Evolutionary conservation across 192 early-diverging fungal genomes (phyloP).

Genomic region (Spizellomyces punctatus): DNA sequence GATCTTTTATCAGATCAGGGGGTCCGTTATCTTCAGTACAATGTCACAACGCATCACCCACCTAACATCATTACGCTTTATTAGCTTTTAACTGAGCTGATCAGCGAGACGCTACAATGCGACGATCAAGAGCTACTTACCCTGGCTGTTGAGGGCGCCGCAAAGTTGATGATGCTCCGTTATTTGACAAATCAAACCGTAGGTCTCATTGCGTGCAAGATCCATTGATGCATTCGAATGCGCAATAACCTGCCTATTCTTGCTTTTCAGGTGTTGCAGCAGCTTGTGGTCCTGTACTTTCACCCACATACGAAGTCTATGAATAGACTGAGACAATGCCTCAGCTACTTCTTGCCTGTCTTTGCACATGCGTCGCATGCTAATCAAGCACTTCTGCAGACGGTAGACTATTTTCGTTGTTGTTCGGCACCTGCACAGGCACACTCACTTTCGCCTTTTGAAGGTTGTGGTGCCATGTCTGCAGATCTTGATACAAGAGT

Average conservation of each 20-base stretch:
- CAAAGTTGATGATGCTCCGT: conserved; percentile 68
- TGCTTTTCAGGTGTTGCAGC: conserved; percentile 62
- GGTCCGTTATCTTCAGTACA: conserved; percentile 31
- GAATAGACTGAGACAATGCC: conserved; percentile 75
- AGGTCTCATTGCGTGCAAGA: not conserved
- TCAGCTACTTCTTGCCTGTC: conserved; percentile 88
- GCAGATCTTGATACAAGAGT: conserved; percentile 35
- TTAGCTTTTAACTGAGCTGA: conserved; percentile 19
- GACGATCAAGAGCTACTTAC: conserved; percentile 64
- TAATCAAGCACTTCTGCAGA: conserved; percentile 68
- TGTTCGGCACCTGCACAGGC: not conserved
- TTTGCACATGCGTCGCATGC: conserved; percentile 76
- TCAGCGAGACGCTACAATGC: conserved; percentile 59
- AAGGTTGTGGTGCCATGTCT: conserved; percentile 45
- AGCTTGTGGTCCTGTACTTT: conserved; percentile 82
- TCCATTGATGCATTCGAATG: conserved; percentile 36
- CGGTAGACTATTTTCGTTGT: conserved; percentile 39
- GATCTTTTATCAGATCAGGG: conserved; percentile 23
- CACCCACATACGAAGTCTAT: conserved; percentile 71
- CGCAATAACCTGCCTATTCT: conserved; percentile 35
- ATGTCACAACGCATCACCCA: not conserved
- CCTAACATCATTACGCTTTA: not conserved
- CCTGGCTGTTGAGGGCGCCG: conserved; percentile 73
- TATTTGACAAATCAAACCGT: conserved; percentile 42
- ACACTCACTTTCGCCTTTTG: not conserved